Conservation (phyloP, 2,329 filamentous ascomycete genomes). For the Nannizzia gypsea region DNA sequence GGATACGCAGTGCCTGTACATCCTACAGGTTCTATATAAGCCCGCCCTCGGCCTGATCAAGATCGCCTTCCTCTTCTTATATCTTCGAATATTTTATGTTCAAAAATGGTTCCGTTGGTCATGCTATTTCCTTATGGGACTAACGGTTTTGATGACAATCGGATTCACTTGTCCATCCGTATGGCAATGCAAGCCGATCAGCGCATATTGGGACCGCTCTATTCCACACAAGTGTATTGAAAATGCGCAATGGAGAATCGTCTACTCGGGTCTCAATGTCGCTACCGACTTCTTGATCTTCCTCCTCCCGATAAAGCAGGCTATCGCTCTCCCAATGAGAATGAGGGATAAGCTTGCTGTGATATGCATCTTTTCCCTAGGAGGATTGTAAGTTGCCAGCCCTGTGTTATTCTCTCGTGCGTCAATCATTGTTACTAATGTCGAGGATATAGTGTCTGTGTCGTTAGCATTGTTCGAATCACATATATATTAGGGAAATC, state of each 20-base stretch:
- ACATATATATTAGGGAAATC: constrained; percentile 4
- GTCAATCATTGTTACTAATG: background rate
- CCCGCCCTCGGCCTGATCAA: constrained; percentile 8
- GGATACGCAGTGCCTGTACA: constrained; percentile 7
- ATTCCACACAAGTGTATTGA: constrained; percentile 10
- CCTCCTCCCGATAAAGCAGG: constrained; percentile 10
- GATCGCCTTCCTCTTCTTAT: constrained; percentile 11
- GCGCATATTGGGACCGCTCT: constrained; percentile 8
- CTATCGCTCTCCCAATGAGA: constrained; percentile 8
- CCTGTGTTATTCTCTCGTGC: background rate
- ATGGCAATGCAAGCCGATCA: constrained; percentile 11
- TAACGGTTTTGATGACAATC: constrained; percentile 3
- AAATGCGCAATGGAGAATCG: constrained; percentile 5
- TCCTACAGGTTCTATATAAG: constrained; percentile 9
- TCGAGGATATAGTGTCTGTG: constrained; percentile 20
- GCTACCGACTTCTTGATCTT: constrained; percentile 12
- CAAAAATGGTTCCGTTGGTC: constrained; percentile 9
- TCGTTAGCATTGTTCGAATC: constrained; percentile 35
- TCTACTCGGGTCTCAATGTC: constrained; percentile 12
- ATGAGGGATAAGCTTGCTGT: constrained; percentile 11
- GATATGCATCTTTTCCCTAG: constrained; percentile 10
- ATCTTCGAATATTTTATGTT: constrained; percentile 11
- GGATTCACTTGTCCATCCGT: constrained; percentile 10
- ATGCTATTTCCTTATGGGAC: constrained; percentile 8
- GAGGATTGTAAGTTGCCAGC: constrained; percentile 8